These are phyloP conservation scores for Oryza australiensis DNA, from an alignment of 176 grass and related monocot species.

Conservation along the genomic window DNA sequence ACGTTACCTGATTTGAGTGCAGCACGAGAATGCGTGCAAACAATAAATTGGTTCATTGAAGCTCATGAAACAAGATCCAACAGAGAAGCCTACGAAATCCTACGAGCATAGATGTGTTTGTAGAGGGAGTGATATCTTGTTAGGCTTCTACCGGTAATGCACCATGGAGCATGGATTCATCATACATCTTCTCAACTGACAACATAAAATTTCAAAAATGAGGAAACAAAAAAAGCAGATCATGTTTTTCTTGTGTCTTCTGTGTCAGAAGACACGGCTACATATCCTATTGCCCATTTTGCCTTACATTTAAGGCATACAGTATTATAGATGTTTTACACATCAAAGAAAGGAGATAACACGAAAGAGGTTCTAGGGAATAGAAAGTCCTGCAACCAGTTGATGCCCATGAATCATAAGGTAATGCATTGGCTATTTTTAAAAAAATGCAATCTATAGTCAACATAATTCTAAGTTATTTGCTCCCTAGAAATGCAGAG, in stretches of 20 bases:
- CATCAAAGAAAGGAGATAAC: neutral
- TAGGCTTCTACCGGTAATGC: neutral
- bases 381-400: neutral
- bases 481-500: neutral
- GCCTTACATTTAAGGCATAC: neutral
- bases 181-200: slow-evolving; percentile 10
- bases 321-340: neutral
- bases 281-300: neutral
- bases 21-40: neutral
- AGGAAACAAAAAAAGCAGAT: neutral
- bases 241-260: neutral
- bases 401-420: neutral
- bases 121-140: neutral
- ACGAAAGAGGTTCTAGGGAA: neutral
- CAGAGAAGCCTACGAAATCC: neutral
- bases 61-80: neutral
- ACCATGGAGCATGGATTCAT: neutral
- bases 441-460: neutral
- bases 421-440: neutral
- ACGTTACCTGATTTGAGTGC: neutral
- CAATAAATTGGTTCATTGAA: neutral
- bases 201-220: neutral
- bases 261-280: neutral
- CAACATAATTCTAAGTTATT: neutral
- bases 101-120: neutral